Conservation (phyloP, 176 grass and related monocot species). For the Canna indica region DNA sequence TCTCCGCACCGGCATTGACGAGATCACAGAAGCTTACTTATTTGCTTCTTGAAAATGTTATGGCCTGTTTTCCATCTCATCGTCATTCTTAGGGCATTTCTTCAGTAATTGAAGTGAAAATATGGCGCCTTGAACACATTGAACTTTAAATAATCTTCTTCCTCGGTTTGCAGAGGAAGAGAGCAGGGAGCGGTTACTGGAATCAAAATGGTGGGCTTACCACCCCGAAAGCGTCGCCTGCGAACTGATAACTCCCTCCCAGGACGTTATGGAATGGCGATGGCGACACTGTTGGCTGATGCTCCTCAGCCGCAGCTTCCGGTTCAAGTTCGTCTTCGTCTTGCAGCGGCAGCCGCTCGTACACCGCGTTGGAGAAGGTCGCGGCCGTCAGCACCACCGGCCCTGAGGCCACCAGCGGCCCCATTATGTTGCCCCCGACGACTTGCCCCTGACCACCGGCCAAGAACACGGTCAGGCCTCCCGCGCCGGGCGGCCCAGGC, state of each 20-base stretch:
- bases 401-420: conserved; percentile 51
- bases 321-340: conserved; percentile 31
- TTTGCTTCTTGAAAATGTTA: no score
- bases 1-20: no score
- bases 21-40: no score
- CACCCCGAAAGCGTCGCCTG: background rate
- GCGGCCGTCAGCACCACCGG: conserved; percentile 57
- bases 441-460: conserved; percentile 60
- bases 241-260: background rate
- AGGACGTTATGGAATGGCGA: conserved; percentile 46
- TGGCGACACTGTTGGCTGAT: background rate
- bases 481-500: conserved; percentile 42
- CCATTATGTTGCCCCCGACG: conserved; percentile 41
- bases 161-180: no score
- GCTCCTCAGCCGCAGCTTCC: conserved; percentile 8
- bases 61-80: no score
- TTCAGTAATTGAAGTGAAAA: no score
- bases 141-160: no score
- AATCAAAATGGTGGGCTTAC: background rate
- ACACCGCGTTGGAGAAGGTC: conserved; percentile 62
- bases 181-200: background rate
- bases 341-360: conserved; percentile 54
- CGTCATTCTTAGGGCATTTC: no score
- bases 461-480: conserved; percentile 46
- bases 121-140: no score